Evolutionary conservation across 306 rosid genomes (phyloP).

Genomic region (Dalbergia cultrata): DNA sequence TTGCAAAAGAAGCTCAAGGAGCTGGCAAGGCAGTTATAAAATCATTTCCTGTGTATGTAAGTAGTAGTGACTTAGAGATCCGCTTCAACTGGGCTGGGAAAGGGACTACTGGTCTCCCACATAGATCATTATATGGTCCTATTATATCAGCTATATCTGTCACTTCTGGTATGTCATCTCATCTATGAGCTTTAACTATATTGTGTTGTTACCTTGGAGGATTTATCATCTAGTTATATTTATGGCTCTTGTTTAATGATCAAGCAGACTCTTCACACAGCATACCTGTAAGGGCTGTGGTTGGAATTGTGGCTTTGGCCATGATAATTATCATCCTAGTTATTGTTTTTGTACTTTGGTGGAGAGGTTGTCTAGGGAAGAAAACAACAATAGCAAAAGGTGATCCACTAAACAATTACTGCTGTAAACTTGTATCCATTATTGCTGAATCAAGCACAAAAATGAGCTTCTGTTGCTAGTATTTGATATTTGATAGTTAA

Average conservation of each 20-base stretch:
- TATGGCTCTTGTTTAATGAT: neutral
- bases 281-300: constrained; percentile 37
- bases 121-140: constrained; percentile 67
- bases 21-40: constrained; percentile 13
- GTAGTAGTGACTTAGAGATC: constrained; percentile 51
- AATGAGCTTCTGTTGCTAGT: neutral
- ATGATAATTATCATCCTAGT: constrained; percentile 28
- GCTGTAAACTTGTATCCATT: neutral
- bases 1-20: constrained; percentile 57
- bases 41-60: constrained; percentile 9
- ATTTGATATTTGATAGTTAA: neutral
- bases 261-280: constrained; percentile 2
- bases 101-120: constrained; percentile 66
- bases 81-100: constrained; percentile 74
- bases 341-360: constrained; percentile 26
- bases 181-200: no score
- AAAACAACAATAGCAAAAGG: constrained; percentile 50
- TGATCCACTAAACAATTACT: neutral
- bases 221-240: neutral
- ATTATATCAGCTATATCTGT: constrained; percentile 71
- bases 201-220: neutral
- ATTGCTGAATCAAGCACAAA: neutral
- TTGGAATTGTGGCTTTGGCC: constrained; percentile 49
- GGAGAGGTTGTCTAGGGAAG: constrained; percentile 30
- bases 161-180: constrained; percentile 42